Conservation (phyloP, 1,139 yeast genomes). For the Saccharomyces hybrid region DNA sequence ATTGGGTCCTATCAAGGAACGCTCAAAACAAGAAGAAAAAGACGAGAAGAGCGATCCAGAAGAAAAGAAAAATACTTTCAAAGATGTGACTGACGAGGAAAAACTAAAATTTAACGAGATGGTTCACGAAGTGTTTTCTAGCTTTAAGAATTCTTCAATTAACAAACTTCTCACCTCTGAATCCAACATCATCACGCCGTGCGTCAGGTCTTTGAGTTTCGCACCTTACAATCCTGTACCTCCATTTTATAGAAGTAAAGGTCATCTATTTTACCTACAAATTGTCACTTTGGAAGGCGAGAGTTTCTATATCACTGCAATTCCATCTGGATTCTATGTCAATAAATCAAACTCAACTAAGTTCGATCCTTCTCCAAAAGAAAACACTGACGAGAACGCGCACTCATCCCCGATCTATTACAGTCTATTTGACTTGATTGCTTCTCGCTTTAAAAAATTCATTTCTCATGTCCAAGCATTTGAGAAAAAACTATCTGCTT, state of each 20-base stretch:
- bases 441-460: conserved; percentile 34
- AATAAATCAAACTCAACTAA: conserved; percentile 58
- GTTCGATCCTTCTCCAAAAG: conserved; percentile 59
- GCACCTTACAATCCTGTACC: conserved; percentile 92
- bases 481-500: conserved; percentile 37
- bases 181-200: conserved; percentile 30
- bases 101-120: conserved; percentile 25
- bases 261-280: conserved; percentile 73
- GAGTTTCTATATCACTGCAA: conserved; percentile 67
- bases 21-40: conserved; percentile 13
- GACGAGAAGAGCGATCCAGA: conserved; percentile 12
- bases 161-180: conserved; percentile 23
- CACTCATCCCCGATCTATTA: conserved; percentile 25
- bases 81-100: conserved; percentile 31
- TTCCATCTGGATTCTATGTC: conserved; percentile 69
- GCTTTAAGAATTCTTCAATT: conserved; percentile 14
- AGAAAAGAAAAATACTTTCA: conserved; percentile 14
- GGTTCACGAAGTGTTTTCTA: conserved; percentile 22
- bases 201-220: conserved; percentile 46
- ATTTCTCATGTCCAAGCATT: conserved; percentile 34
- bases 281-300: conserved; percentile 78
- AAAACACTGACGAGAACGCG: conserved; percentile 12
- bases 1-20: conserved; percentile 20
- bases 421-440: conserved; percentile 31
- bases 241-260: conserved; percentile 48